Conservation (phyloP, 106 monocot species). For the Apostasia ramifera region DNA sequence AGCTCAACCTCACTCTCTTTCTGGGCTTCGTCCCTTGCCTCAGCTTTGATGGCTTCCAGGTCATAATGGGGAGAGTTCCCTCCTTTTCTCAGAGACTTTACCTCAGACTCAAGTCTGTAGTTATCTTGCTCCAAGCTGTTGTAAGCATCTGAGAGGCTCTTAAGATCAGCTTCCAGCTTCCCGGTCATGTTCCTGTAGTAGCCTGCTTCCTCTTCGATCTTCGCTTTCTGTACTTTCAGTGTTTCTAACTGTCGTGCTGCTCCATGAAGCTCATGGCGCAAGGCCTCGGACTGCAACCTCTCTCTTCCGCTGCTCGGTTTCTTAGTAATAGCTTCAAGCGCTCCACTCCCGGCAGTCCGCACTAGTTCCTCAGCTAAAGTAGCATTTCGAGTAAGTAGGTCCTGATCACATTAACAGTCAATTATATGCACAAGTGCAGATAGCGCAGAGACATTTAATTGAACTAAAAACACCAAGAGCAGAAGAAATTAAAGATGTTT, state of each 20-base stretch:
- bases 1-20: conserved; percentile 86
- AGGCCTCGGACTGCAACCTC: conserved; percentile 46
- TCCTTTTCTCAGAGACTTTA: conserved; percentile 43
- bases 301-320: conserved; percentile 57
- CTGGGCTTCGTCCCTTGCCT: conserved; percentile 85
- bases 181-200: conserved; percentile 57
- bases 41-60: conserved; percentile 53
- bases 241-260: conserved; percentile 42
- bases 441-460: not conserved
- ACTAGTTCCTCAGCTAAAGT: conserved; percentile 85
- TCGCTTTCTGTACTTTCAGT: conserved; percentile 63
- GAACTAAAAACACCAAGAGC: not conserved
- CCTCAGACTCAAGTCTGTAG: conserved; percentile 58
- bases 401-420: conserved; percentile 23
- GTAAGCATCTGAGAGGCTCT: conserved; percentile 89
- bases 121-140: conserved; percentile 90
- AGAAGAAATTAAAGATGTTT: not conserved
- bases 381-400: conserved; percentile 72
- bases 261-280: conserved; percentile 68
- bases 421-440: too few species aligned
- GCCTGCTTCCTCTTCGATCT: conserved; percentile 51
- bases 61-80: conserved; percentile 46
- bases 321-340: conserved; percentile 23
- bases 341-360: conserved; percentile 22
- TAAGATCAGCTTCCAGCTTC: conserved; percentile 89